Conservation (phyloP, 2,329 filamentous ascomycete species). For the Trichothecium roseum region DNA sequence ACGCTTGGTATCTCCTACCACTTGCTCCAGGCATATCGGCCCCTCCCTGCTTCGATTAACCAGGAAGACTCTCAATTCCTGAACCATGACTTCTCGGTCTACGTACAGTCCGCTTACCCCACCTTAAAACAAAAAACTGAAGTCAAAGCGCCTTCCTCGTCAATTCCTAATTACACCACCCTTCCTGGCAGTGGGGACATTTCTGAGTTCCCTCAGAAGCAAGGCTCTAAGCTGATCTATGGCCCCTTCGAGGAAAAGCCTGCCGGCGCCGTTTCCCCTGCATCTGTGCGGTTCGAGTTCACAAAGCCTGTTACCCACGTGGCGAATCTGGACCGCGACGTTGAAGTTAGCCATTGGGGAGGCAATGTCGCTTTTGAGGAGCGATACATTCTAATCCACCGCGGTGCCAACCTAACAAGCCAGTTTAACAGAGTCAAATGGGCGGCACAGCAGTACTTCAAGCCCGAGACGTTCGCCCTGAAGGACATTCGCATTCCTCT, state of each 20-base stretch:
- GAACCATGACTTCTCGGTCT: conserved; percentile 75
- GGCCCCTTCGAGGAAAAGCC: conserved; percentile 77
- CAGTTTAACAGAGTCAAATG: conserved; percentile 71
- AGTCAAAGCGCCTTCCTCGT: conserved; percentile 70
- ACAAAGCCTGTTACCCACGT: conserved; percentile 82
- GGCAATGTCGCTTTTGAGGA: conserved; percentile 95
- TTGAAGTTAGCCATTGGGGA: conserved; percentile 97
- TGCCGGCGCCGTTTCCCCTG: conserved; percentile 63
- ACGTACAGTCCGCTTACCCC: conserved; percentile 71
- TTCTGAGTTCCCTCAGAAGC: conserved; percentile 63
- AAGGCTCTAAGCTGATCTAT: conserved; percentile 79
- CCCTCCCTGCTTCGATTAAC: conserved; percentile 72
- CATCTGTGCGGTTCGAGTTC: conserved; percentile 85
- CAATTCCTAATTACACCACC: conserved; percentile 77
- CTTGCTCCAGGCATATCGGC: conserved; percentile 65
- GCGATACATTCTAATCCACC: conserved; percentile 79
- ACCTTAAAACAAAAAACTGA: conserved; percentile 96
- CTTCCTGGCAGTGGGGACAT: conserved; percentile 50
- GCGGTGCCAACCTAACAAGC: conserved; percentile 65
- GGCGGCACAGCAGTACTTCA: conserved; percentile 64
- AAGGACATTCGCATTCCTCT: conserved; percentile 76
- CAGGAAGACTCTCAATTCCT: conserved; percentile 85
- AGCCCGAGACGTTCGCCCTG: conserved; percentile 65
- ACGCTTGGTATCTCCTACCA: conserved; percentile 84
- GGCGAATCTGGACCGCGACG: conserved; percentile 70